Evolutionary conservation across 2,329 filamentous ascomycete species (phyloP).

Genomic region (Helotiales sp.): DNA sequence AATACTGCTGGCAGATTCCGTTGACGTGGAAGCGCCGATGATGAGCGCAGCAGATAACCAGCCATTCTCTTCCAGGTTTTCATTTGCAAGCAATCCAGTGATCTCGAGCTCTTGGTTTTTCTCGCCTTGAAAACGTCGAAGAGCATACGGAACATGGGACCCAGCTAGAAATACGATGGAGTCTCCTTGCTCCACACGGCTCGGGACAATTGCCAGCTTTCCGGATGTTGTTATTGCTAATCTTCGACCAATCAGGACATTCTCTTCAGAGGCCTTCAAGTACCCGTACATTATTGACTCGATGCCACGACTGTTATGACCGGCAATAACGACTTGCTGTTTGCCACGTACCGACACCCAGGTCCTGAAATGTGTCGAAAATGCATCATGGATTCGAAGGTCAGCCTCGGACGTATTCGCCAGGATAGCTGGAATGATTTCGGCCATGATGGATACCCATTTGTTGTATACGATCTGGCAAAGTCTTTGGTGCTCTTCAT

Average conservation of each 20-base stretch:
- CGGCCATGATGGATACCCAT: background rate
- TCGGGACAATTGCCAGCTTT: background rate
- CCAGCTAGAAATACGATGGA: slow-evolving; percentile 1
- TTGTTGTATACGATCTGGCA: background rate
- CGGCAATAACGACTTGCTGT: background rate
- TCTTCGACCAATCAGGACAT: background rate
- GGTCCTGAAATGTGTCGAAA: background rate
- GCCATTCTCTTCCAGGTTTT: background rate
- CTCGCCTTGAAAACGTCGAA: background rate
- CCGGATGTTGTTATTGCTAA: background rate
- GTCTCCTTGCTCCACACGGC: background rate
- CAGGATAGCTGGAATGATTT: background rate
- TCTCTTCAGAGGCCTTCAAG: background rate
- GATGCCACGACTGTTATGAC: background rate
- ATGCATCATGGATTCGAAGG: background rate
- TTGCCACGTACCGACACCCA: background rate
- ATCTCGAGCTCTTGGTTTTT: background rate
- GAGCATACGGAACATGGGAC: background rate
- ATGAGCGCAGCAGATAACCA: too few species aligned
- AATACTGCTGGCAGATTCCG: too few species aligned
- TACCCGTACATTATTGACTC: background rate
- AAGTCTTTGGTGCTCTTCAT: background rate
- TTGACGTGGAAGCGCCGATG: too few species aligned
- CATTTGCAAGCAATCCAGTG: background rate
- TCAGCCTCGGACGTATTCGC: background rate